Conservation (phyloP, 2,329 filamentous ascomycete species). For the Diaporthe vaccinii region DNA sequence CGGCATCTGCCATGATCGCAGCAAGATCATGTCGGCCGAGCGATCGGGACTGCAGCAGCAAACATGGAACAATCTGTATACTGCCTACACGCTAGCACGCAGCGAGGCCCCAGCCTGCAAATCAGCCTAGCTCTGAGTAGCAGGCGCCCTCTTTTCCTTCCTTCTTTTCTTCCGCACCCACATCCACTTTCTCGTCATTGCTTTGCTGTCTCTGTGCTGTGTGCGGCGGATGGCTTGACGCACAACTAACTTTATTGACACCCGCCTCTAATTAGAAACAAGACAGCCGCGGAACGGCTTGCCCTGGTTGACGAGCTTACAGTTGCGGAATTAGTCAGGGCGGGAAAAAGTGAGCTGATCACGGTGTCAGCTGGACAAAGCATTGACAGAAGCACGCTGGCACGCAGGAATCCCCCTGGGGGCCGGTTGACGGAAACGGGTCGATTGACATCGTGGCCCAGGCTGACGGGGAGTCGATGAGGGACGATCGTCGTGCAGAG, state of each 20-base stretch:
- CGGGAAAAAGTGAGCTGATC: conserved; percentile 18
- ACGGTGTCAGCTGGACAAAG: conserved; percentile 17
- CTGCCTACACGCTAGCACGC: background rate
- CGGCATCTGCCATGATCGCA: conserved; percentile 37
- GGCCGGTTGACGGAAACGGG: conserved; percentile 6
- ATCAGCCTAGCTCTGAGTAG: conserved; percentile 1
- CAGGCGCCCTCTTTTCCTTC: background rate
- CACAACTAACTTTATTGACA: background rate
- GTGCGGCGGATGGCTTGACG: background rate
- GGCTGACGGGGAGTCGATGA: conserved; percentile 12
- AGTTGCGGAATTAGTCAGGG: background rate
- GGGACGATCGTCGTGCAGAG: conserved; percentile 36
- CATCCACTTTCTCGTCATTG: background rate
- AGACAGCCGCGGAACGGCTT: background rate
- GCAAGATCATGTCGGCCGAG: conserved; percentile 35
- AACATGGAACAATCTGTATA: background rate
- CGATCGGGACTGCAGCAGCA: conserved; percentile 29
- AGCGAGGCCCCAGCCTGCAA: background rate
- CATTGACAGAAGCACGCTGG: conserved; percentile 4
- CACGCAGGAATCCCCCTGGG: background rate
- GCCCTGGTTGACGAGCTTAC: background rate
- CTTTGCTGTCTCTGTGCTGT: background rate
- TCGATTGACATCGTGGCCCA: conserved; percentile 2
- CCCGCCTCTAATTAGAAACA: too few relatives aligned
- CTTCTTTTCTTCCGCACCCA: background rate